Evolutionary conservation across 495 filamentous ascomycete genomes (phyloP).

Genomic region (Neurospora africana): DNA sequence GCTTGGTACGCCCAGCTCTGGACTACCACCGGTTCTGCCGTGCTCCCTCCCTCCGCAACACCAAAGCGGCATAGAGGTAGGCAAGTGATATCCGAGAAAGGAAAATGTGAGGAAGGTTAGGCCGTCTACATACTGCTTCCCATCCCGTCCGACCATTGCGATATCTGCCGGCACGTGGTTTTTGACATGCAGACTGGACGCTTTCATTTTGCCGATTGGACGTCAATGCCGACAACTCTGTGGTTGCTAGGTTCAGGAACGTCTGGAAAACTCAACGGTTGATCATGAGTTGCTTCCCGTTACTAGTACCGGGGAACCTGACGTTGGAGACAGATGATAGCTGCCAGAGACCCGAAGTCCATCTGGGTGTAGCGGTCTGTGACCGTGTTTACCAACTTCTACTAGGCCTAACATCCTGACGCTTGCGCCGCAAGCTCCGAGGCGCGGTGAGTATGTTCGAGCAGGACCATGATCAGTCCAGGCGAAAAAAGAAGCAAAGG

Average conservation of each 20-base stretch:
- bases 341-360: constrained; percentile 3
- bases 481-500: background rate
- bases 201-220: constrained; percentile 17
- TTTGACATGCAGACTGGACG: constrained; percentile 5
- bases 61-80: background rate
- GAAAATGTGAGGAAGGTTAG: constrained; percentile 1
- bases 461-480: background rate
- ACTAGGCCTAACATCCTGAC: constrained; percentile 12
- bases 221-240: constrained; percentile 8
- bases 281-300: constrained; percentile 12
- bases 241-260: background rate
- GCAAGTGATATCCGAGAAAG: constrained; percentile 4
- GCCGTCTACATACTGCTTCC: constrained; percentile 3
- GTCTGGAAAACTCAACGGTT: constrained; percentile 4
- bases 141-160: background rate
- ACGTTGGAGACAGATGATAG: constrained; percentile 24
- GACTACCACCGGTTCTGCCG: background rate
- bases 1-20: background rate
- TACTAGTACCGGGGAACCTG: constrained; percentile 3
- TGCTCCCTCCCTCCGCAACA: background rate
- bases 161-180: constrained; percentile 18
- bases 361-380: constrained; percentile 8
- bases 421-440: background rate
- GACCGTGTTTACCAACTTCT: constrained; percentile 20
- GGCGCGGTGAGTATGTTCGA: background rate